Conservation (phyloP, 768 basidiomycete genomes). For the Suillus lakei region DNA sequence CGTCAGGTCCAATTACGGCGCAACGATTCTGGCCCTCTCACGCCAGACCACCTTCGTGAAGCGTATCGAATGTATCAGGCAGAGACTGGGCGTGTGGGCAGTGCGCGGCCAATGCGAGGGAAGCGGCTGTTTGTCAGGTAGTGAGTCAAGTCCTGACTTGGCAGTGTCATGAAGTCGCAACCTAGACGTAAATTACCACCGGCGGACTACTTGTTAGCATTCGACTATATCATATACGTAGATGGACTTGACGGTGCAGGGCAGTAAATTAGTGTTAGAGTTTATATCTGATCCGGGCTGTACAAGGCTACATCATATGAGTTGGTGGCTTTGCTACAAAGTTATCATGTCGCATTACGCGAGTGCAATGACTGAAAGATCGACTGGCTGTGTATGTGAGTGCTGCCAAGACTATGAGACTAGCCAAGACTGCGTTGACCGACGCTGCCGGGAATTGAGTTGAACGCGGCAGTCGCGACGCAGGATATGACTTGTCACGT, state of each 20-base stretch:
- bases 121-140: slow-evolving; percentile 70
- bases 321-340: neutral
- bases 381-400: neutral
- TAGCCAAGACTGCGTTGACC: neutral
- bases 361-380: neutral
- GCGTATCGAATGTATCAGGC: slow-evolving; percentile 84
- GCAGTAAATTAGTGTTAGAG: too few species aligned
- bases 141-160: neutral
- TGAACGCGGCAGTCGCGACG: slow-evolving; percentile 1
- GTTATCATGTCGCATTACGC: neutral
- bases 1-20: slow-evolving; percentile 75
- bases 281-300: neutral
- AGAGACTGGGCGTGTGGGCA: slow-evolving; percentile 81
- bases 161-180: neutral
- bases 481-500: slow-evolving; percentile 10
- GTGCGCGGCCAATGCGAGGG: slow-evolving; percentile 68
- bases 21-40: slow-evolving; percentile 77
- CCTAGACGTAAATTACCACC: neutral
- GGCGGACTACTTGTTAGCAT: neutral
- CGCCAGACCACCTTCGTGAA: slow-evolving; percentile 89
- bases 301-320: neutral
- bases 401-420: neutral
- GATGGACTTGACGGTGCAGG: neutral
- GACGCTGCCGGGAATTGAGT: neutral
- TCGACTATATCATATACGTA: neutral